These are phyloP conservation scores for Melampsora larici-populina DNA, from an alignment of 1,284 basidiomycete genomes.

Conservation along the genomic window DNA sequence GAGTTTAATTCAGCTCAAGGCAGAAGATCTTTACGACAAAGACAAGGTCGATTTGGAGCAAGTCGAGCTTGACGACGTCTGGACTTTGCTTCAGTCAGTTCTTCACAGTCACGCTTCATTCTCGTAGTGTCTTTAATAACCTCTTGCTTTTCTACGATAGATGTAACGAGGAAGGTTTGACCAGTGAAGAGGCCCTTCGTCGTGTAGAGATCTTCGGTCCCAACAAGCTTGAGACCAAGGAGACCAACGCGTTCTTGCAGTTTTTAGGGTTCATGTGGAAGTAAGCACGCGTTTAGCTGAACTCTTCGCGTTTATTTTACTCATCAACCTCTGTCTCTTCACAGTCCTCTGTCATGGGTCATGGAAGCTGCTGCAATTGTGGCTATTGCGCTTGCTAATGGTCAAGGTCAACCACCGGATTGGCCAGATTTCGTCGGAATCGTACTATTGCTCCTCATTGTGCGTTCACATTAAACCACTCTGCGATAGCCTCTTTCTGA, in stretches of 20 bases:
- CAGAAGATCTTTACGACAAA: slow-evolving; percentile 93
- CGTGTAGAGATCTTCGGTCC: slow-evolving; percentile 91
- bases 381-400: slow-evolving; percentile 93
- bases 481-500: background rate
- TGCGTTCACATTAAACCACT: background rate
- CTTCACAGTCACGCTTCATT: background rate
- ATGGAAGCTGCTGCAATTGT: slow-evolving; percentile 97
- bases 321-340: slow-evolving; percentile 48
- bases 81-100: slow-evolving; percentile 84
- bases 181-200: slow-evolving; percentile 68
- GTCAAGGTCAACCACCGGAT: slow-evolving; percentile 77
- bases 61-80: slow-evolving; percentile 92
- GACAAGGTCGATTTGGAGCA: slow-evolving; percentile 98
- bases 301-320: background rate
- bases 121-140: background rate
- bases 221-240: slow-evolving; percentile 88
- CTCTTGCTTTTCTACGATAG: slow-evolving; percentile 14
- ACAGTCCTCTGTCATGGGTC: slow-evolving; percentile 98
- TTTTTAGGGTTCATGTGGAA: slow-evolving; percentile 47
- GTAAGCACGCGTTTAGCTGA: background rate
- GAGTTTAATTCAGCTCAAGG: slow-evolving; percentile 73
- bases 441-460: slow-evolving; percentile 77
- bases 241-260: slow-evolving; percentile 81
- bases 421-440: slow-evolving; percentile 99
- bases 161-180: slow-evolving; percentile 63